Conservation (phyloP, 257 asterid species). For the Haberlea rhodopensis region DNA sequence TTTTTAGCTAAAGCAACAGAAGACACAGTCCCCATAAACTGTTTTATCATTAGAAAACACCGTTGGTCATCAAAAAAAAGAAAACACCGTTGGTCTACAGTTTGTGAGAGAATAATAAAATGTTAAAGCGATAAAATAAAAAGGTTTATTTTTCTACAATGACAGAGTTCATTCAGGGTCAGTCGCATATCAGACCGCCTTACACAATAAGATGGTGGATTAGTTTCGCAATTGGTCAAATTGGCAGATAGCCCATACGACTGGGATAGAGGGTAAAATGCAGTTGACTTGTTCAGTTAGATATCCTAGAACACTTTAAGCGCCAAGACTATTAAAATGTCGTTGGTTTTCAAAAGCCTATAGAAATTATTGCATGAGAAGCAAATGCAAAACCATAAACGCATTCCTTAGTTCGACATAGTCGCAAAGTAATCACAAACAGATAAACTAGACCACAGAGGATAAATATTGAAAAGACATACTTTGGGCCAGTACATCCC, state of each 20-base stretch:
- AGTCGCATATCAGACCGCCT: neutral
- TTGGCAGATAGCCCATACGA: neutral
- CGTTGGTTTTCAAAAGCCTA: constrained; percentile 7
- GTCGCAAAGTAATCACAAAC: constrained; percentile 26
- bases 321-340: neutral
- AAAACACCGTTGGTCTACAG: no score
- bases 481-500: constrained; percentile 99
- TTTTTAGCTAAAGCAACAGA: neutral
- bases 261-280: neutral
- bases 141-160: neutral
- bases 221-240: neutral
- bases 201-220: neutral
- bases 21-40: neutral
- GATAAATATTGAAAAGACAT: constrained; percentile 27
- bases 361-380: constrained; percentile 19
- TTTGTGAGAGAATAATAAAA: neutral
- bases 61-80: no score
- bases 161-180: neutral
- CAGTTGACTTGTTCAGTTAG: neutral
- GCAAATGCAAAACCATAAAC: constrained; percentile 13
- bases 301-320: neutral
- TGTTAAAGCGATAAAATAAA: neutral
- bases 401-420: neutral
- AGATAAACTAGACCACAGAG: neutral
- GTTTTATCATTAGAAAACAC: neutral